phyloP scores from a whole-genome alignment of 2,329 filamentous ascomycete species.

The Colletotrichum ledebouriae region DNA sequence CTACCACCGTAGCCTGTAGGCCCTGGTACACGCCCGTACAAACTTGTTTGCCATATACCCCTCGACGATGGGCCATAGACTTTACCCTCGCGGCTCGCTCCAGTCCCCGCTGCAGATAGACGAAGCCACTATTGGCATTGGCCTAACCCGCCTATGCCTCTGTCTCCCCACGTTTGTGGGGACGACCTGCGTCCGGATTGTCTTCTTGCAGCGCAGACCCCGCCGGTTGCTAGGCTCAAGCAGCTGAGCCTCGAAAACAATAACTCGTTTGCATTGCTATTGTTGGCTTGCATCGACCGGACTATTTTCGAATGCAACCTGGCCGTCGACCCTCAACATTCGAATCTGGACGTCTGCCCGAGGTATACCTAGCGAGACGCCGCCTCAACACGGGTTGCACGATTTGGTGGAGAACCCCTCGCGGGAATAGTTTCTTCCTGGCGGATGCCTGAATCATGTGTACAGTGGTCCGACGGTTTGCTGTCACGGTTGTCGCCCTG shows the following conservation, averaged over 20 bases:
- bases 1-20: slow-evolving; percentile 5
- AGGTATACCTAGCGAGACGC: slow-evolving; percentile 24
- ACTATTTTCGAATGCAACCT: slow-evolving; percentile 20
- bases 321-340: slow-evolving; percentile 5
- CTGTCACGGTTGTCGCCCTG: slow-evolving; percentile 26
- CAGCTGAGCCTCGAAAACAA: slow-evolving; percentile 24
- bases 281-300: slow-evolving; percentile 24
- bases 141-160: slow-evolving; percentile 14
- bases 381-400: slow-evolving; percentile 19
- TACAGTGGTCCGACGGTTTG: slow-evolving; percentile 29
- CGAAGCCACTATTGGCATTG: slow-evolving; percentile 35
- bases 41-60: slow-evolving; percentile 2
- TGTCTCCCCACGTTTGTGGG: slow-evolving; percentile 36
- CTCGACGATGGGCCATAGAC: slow-evolving; percentile 15
- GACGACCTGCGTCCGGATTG: slow-evolving; percentile 41
- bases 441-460: slow-evolving; percentile 38
- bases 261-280: slow-evolving; percentile 26
- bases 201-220: slow-evolving; percentile 40
- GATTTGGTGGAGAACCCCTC: slow-evolving; percentile 27
- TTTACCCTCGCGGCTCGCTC: slow-evolving; percentile 21
- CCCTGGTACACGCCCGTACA: slow-evolving; percentile 22
- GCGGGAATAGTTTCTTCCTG: slow-evolving; percentile 35
- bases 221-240: slow-evolving; percentile 31
- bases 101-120: slow-evolving; percentile 35
- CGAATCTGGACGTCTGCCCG: slow-evolving; percentile 23